Evolutionary conservation across 78 protist genomes (phyloP).

Genomic region (Dictyostelium discoideum): DNA sequence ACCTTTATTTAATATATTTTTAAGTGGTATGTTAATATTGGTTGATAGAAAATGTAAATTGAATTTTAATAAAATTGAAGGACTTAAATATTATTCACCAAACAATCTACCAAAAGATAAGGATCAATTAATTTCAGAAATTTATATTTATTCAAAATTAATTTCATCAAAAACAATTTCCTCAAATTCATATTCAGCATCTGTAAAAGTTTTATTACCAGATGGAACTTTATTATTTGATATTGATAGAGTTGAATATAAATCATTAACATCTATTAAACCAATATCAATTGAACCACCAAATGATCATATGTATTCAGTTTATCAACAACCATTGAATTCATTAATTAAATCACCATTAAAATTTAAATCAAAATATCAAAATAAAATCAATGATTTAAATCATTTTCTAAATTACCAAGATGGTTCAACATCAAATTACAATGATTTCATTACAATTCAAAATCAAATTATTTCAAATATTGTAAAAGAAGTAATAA

Average conservation of each 20-base stretch:
- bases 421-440: background rate
- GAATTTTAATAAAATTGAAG: background rate
- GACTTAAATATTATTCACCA: conserved; percentile 11
- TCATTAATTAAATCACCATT: background rate
- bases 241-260: background rate
- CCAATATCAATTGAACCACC: background rate
- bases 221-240: background rate
- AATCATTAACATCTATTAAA: background rate
- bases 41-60: background rate
- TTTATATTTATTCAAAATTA: background rate
- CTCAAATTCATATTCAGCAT: background rate
- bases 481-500: no score
- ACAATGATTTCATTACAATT: no score
- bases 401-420: no score
- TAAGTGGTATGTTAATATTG: conserved; percentile 29
- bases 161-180: background rate
- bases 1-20: conserved; percentile 1
- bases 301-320: background rate
- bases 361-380: background rate
- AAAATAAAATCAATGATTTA: background rate
- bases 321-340: background rate
- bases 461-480: background rate
- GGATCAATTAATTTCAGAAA: background rate
- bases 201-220: background rate
- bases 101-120: background rate